Conservation (phyloP, 2,329 filamentous ascomycete genomes). For the Fusarium clavum region DNA sequence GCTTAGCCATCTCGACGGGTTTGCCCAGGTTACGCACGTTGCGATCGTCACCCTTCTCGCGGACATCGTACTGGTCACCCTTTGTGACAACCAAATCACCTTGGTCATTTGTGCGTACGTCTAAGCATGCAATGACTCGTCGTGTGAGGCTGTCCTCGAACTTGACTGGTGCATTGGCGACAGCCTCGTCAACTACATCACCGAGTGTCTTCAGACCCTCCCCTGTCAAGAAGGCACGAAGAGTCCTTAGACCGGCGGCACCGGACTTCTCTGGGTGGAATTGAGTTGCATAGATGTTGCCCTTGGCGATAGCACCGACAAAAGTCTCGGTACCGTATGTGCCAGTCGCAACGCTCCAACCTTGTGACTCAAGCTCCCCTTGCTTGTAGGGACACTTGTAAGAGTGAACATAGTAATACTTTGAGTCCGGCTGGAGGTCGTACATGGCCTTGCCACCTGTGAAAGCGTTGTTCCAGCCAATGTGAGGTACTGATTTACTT, state of each 20-base stretch:
- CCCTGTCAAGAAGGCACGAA: constrained; percentile 89
- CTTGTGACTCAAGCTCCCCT: constrained; percentile 80
- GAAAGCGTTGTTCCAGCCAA: constrained; percentile 96
- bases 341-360: constrained; percentile 93
- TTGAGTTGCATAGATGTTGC: constrained; percentile 90
- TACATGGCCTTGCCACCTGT: constrained; percentile 72
- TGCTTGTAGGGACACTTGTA: constrained; percentile 83
- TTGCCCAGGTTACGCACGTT: constrained; percentile 93
- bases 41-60: constrained; percentile 78
- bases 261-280: constrained; percentile 99
- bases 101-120: constrained; percentile 92
- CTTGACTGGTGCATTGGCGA: constrained; percentile 24
- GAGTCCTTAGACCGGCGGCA: constrained; percentile 82
- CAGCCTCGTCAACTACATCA: constrained; percentile 27
- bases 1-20: constrained; percentile 91
- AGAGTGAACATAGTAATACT: constrained; percentile 99
- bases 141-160: constrained; percentile 81
- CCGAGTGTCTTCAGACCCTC: constrained; percentile 65
- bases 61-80: constrained; percentile 98
- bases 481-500: constrained; percentile 94
- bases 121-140: constrained; percentile 93
- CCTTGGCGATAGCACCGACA: constrained; percentile 86
- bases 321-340: constrained; percentile 91
- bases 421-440: constrained; percentile 81
- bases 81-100: constrained; percentile 98